Evolutionary conservation across 2,329 filamentous ascomycete species (phyloP), one percentile per base, ranked within the genome.

Genomic region (Aspergillus uvarum): DNA sequence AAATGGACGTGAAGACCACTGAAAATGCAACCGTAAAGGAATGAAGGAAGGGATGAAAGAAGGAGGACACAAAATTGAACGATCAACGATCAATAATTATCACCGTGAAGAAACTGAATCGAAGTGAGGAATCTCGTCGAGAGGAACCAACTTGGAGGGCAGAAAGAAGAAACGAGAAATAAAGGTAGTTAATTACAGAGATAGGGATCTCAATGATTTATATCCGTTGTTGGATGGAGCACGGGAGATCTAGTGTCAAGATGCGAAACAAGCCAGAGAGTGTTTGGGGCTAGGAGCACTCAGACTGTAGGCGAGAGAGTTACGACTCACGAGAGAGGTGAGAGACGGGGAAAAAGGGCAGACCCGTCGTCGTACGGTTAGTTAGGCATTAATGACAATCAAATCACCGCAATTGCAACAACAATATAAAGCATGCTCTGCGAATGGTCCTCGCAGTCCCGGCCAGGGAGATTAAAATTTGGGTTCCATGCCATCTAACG

Each of bases 401-500:
- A 54, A 42, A 47, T 53, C 49, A 54, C 50, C 47, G 21, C 35
- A 53, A 14, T 22, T 53, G 31, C 56, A 60, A 54, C 35, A 51
- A 54, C 50, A 58, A 60, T 56, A 59, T 50, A 47, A 55, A 55
- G 52, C 48, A 47, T n/a, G 47, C 47, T 59, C 47, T 54, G 42
- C 58, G 47, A 57, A 54, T 57, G 32, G 47, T 50, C 26, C 47
- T 44, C 38, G 16, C 38, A 19, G 38, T 50, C 50, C 42, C 50
- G 58, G 57, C 14, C 59, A 56, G 32, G 32, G 49, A 48, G 24
- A 57, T 59, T 62, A 59, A 29, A 56, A 59, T 60, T 58, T 62
- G 54, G 53, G 57, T 59, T 59, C 57, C 57, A 62, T 62, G 56
- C 35, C 59, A 52, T 61, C 29, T 22, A 59, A 54, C 48, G 56